A percentile compares a stretch with the other conserved stretches of the same genome.
phyloP scores from a whole-genome alignment of 768 basidiomycete species.

The Mycena polygramma region DNA sequence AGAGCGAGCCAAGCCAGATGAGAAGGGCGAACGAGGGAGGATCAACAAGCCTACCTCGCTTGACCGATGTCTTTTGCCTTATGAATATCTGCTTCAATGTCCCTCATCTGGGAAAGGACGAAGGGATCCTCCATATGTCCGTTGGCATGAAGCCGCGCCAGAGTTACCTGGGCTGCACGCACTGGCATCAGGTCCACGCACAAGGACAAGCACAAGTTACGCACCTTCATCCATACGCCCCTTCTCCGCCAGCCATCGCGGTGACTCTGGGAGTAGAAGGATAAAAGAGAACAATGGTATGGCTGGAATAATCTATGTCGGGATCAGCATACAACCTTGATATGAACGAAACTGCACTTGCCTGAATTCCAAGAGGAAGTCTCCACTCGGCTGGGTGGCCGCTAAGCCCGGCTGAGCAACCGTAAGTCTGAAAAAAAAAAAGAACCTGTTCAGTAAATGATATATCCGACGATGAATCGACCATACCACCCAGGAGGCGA shows the following conservation, averaged over 20 bases:
- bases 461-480: neutral
- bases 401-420: conserved; percentile 53
- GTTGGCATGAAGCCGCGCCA: conserved; percentile 67
- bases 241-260: conserved; percentile 68
- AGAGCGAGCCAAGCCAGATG: neutral
- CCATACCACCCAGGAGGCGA: conserved; percentile 60
- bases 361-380: conserved; percentile 61
- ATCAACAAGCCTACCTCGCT: conserved; percentile 48
- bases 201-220: neutral
- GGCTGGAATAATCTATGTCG: conserved; percentile 55
- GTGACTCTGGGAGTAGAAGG: conserved; percentile 65
- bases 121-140: conserved; percentile 62
- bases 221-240: conserved; percentile 61
- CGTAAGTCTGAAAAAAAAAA: conserved; percentile 50
- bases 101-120: conserved; percentile 60
- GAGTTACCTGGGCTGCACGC: conserved; percentile 48
- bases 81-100: conserved; percentile 55
- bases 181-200: neutral
- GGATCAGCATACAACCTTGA: neutral
- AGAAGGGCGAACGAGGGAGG: neutral
- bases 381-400: conserved; percentile 62
- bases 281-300: conserved; percentile 65
- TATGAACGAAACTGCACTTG: conserved; percentile 11
- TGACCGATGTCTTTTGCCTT: conserved; percentile 53
- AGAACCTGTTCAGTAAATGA: neutral